Percentiles rank a stretch among this genome's conserved stretches.
phyloP scores from a whole-genome alignment of 2,329 filamentous ascomycete species.

The Endocalyx cinctus region DNA sequence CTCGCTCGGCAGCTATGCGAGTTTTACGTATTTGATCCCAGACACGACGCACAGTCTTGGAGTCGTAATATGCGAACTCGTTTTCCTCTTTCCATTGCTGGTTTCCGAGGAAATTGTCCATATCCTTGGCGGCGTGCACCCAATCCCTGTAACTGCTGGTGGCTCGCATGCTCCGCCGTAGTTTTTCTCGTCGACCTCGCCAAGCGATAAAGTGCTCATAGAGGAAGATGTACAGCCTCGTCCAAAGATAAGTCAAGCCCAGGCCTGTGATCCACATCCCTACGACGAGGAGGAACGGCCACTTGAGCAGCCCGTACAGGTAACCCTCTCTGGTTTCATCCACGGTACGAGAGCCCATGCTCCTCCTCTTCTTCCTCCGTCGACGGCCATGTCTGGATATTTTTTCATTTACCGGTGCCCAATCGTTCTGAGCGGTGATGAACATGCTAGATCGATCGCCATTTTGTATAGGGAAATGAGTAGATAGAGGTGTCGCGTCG shows the following conservation, averaged over 20 bases:
- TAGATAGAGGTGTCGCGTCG: slow-evolving; percentile 23
- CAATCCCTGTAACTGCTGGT: slow-evolving; percentile 78
- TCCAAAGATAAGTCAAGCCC: slow-evolving; percentile 70
- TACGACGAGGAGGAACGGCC: slow-evolving; percentile 80
- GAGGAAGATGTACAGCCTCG: slow-evolving; percentile 80
- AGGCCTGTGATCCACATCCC: slow-evolving; percentile 75
- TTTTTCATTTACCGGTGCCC: slow-evolving; percentile 80
- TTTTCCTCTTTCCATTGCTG: slow-evolving; percentile 75
- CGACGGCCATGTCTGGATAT: slow-evolving; percentile 44
- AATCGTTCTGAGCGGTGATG: slow-evolving; percentile 91
- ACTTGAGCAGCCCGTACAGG: slow-evolving; percentile 84
- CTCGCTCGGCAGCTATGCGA: slow-evolving; percentile 53
- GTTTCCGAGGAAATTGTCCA: slow-evolving; percentile 79
- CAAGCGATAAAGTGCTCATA: slow-evolving; percentile 92
- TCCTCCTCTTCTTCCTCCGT: slow-evolving; percentile 33
- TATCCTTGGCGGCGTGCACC: slow-evolving; percentile 70
- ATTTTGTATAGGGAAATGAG: slow-evolving; percentile 28
- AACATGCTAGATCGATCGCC: slow-evolving; percentile 44
- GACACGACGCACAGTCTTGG: slow-evolving; percentile 73
- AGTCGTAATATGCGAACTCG: slow-evolving; percentile 82
- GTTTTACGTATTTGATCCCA: slow-evolving; percentile 68
- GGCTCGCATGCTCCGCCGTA: slow-evolving; percentile 66
- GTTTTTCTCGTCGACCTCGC: slow-evolving; percentile 69
- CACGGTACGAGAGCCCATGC: slow-evolving; percentile 56
- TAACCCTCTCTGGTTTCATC: slow-evolving; percentile 96